Evolutionary conservation across 1,284 basidiomycete genomes (phyloP).

Genomic region (Earliella scabrosa): DNA sequence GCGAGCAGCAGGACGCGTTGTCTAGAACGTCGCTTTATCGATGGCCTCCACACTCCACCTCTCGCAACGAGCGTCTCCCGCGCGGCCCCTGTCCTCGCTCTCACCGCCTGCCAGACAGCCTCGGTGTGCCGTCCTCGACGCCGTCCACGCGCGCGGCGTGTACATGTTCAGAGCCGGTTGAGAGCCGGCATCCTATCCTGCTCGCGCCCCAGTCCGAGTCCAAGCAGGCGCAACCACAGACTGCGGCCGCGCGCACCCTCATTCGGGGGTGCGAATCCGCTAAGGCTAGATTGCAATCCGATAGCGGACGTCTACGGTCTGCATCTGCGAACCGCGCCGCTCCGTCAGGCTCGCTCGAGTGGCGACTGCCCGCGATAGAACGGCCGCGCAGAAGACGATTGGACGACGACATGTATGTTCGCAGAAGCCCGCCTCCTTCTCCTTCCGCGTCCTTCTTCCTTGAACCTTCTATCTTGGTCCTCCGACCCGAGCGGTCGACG

Average conservation of each 20-base stretch:
- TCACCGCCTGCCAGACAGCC: no score
- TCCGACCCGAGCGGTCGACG: background rate
- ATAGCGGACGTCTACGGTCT: no score
- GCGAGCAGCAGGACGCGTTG: conserved; percentile 15
- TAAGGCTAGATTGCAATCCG: conserved; percentile 26
- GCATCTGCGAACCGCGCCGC: conserved; percentile 16
- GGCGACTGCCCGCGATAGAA: conserved; percentile 8
- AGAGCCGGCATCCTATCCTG: no score
- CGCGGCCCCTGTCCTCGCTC: background rate
- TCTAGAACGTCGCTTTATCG: conserved; percentile 27
- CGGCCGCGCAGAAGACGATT: conserved; percentile 5
- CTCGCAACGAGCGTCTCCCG: background rate
- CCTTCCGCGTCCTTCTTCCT: background rate
- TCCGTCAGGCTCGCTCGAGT: background rate
- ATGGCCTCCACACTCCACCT: conserved; percentile 12
- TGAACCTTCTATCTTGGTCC: background rate
- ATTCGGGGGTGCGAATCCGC: conserved; percentile 26
- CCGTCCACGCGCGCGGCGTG: no score
- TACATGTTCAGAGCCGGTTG: no score
- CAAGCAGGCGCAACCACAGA: no score
- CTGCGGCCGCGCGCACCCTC: no score
- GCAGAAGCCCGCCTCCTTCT: background rate
- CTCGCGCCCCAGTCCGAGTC: no score
- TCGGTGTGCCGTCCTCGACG: no score
- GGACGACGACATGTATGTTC: background rate